Base-by-base conservation (phyloP, 495 filamentous ascomycete genomes). In the Podospora fimiseda region DNA sequence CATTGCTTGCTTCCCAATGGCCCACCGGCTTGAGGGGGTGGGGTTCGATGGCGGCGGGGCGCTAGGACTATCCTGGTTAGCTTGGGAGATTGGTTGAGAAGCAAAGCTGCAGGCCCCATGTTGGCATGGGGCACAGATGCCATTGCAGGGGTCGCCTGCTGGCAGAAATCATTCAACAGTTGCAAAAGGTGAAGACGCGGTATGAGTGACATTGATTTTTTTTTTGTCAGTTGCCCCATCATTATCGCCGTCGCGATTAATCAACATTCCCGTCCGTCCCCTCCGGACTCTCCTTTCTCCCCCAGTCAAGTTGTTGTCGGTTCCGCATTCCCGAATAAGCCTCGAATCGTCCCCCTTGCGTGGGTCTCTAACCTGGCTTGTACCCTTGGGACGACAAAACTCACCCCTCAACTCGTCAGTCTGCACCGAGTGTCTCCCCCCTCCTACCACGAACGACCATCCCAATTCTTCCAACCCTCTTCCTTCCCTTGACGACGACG, bases 111-210 rank as follows among this genome's bases (percentile, higher is more conserved):
- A 52, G 18, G 43, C 20, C 55, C 56, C 50, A 57, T 48, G 40
- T 24, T 39, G 48, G 53, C 50, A 55, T 59, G 59, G 56, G 53
- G 18, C 22, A 40, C 43, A 51, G 37, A 30, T 55, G 52, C 37
- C 47, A 53, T 33, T 58, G 44, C 62, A 61, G 58, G 62, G 55
- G 48, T 30, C 43, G 40, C 45, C 19, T n/a, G 41, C 19, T 37
- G 51, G 45, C 51, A 57, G 58, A 57, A 58, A 43, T 55, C 49
- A 63, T 68, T 68, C 65, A 68, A 68, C 65, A 68, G 53, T 61
- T 66, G 60, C 59, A 50, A n/a, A n/a, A 16, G 50, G 27, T 43
- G 48, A 50, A 51, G 51, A 52, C 41, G 43, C 50, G 54, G 53
- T 57, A 50, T 55, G 56, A 36, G 16, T 9, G 16, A 41, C 21